Evolutionary conservation across 495 filamentous ascomycete genomes (phyloP).

Genomic region (Geopyxis carbonaria): DNA sequence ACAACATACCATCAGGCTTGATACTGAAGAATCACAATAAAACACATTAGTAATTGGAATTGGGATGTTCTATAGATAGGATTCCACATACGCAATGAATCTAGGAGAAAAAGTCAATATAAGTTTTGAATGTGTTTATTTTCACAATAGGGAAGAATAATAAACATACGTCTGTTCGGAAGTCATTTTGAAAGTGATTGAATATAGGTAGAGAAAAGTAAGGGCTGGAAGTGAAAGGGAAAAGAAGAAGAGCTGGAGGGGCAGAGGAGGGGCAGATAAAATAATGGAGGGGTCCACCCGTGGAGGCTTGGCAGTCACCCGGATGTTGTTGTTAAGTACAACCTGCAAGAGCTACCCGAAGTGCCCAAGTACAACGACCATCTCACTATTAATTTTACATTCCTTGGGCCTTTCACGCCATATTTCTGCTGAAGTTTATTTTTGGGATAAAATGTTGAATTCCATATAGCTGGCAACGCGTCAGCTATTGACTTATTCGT

Average conservation of each 20-base stretch:
- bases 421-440: too few species aligned
- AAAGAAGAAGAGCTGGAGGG: background rate
- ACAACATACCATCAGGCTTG: slow-evolving; percentile 22
- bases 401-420: too few species aligned
- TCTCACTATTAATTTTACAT: too few species aligned
- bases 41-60: slow-evolving; percentile 2
- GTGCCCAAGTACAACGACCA: too few species aligned
- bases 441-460: too few species aligned
- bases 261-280: background rate
- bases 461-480: too few species aligned
- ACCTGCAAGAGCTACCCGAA: too few species aligned
- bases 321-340: too few species aligned
- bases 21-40: slow-evolving; percentile 9
- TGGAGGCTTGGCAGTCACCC: too few species aligned
- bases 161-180: slow-evolving; percentile 80
- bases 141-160: slow-evolving; percentile 1
- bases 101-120: slow-evolving; percentile 32
- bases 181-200: slow-evolving; percentile 46
- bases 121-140: slow-evolving; percentile 18
- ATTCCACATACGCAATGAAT: slow-evolving; percentile 21
- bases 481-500: too few species aligned
- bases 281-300: too few species aligned
- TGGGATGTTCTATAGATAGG: background rate
- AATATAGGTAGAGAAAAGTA: slow-evolving; percentile 7
- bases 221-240: slow-evolving; percentile 6